Percentiles rank a stretch among this genome's conserved stretches.
Conservation (phyloP, 2,329 filamentous ascomycete species). For the Paecilomyces niveus region DNA sequence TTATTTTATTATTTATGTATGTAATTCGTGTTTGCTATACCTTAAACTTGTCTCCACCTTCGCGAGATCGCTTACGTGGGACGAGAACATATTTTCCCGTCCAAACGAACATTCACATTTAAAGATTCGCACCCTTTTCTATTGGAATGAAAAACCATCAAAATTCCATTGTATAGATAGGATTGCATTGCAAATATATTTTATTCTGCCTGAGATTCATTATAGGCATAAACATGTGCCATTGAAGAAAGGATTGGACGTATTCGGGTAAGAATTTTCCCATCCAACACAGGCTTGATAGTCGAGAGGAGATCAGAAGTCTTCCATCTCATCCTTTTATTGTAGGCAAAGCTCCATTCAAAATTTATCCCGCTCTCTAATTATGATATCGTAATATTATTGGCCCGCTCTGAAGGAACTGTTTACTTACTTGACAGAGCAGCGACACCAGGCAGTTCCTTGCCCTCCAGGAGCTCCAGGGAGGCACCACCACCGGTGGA, state of each 20-base stretch:
- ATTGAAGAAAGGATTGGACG: background rate
- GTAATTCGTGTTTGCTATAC: background rate
- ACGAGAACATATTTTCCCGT: background rate
- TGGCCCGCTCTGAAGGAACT: background rate
- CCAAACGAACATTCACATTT: background rate
- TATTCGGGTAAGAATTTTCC: background rate
- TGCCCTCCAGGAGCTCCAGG: slow-evolving; percentile 94
- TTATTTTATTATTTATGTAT: background rate
- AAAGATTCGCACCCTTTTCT: background rate
- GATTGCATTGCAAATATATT: background rate
- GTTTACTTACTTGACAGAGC: slow-evolving; percentile 72
- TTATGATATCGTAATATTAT: background rate
- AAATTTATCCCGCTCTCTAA: background rate
- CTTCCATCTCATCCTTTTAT: background rate
- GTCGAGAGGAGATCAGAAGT: background rate
- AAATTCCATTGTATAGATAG: background rate
- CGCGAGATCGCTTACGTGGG: background rate
- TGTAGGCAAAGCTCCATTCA: background rate
- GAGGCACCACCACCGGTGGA: slow-evolving; percentile 94
- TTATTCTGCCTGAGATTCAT: background rate
- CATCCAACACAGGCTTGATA: background rate
- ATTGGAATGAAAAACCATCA: background rate
- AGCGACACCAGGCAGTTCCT: slow-evolving; percentile 88
- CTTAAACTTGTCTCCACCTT: background rate
- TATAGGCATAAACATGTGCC: background rate